phyloP scores from a whole-genome alignment of 306 rosid species.

The Adenanthera pavonina region DNA sequence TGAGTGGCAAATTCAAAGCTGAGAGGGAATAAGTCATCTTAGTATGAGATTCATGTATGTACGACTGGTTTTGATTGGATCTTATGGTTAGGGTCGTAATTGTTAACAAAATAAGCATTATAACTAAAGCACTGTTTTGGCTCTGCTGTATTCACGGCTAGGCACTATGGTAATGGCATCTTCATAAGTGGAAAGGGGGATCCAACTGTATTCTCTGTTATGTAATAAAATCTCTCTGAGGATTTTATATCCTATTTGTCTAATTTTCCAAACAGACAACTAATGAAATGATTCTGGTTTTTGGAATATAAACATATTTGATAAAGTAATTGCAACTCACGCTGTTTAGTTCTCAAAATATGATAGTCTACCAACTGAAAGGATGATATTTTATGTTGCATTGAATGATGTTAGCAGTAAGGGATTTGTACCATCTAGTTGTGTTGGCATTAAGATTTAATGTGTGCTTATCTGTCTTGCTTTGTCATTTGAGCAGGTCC shows the following conservation, averaged over 20 bases:
- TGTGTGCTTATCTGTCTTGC: conserved; percentile 16
- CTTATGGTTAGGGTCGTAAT: not conserved
- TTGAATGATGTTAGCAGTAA: not conserved
- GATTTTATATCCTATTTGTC: not conserved
- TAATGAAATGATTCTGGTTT: conserved; percentile 14
- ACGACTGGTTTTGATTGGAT: not conserved
- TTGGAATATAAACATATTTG: not conserved
- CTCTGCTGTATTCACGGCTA: not conserved
- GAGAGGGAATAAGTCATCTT: not conserved
- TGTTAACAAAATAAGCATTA: not conserved
- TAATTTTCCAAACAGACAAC: not conserved
- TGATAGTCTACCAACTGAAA: not conserved
- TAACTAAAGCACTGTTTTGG: not conserved
- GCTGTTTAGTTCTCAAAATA: conserved; percentile 1
- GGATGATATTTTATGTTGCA: not conserved
- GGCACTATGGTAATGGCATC: not conserved
- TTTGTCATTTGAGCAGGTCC: conserved; percentile 60
- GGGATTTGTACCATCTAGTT: not conserved
- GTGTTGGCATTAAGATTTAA: not conserved
- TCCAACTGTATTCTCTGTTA: conserved; percentile 5
- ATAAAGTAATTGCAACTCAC: not conserved
- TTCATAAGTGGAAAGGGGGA: not conserved
- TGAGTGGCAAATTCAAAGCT: not conserved
- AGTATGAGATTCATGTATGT: not conserved
- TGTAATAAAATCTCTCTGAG: conserved; percentile 7